A percentile compares a stretch with the other conserved stretches of the same genome.
phyloP scores from a whole-genome alignment of 2,329 filamentous ascomycete genomes.

The Albifimbria verrucaria region DNA sequence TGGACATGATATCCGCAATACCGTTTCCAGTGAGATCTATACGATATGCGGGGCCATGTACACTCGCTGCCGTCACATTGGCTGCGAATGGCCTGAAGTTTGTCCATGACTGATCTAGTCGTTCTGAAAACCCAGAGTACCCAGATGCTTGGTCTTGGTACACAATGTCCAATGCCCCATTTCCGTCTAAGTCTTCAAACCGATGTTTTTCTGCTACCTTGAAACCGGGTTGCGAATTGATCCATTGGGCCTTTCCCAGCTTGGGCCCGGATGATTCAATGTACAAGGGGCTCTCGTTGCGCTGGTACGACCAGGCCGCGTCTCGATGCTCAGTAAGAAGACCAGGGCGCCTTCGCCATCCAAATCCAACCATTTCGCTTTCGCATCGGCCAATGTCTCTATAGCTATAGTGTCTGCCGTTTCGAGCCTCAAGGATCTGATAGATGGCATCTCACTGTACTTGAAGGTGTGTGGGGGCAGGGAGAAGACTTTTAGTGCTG shows the following conservation, averaged over 20 bases:
- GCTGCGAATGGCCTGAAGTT: neutral
- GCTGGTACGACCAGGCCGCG: conserved; percentile 1
- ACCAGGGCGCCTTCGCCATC: conserved; percentile 3
- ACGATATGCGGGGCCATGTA: too few species aligned
- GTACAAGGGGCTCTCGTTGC: neutral
- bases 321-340: neutral
- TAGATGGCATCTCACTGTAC: neutral
- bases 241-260: neutral
- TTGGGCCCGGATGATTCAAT: neutral
- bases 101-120: neutral
- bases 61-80: neutral
- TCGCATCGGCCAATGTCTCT: neutral
- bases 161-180: neutral
- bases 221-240: neutral
- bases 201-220: neutral
- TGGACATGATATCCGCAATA: neutral
- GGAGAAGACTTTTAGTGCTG: too few species aligned
- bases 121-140: neutral
- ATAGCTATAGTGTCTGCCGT: neutral
- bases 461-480: too few species aligned
- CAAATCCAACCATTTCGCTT: neutral
- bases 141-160: neutral
- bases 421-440: neutral
- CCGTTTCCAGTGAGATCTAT: conserved; percentile 6
- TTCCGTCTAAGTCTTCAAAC: neutral